Percentiles rank a stretch among this genome's conserved stretches.
Conservation (phyloP, 495 filamentous ascomycete species). For the Articulospora tetracladia region DNA sequence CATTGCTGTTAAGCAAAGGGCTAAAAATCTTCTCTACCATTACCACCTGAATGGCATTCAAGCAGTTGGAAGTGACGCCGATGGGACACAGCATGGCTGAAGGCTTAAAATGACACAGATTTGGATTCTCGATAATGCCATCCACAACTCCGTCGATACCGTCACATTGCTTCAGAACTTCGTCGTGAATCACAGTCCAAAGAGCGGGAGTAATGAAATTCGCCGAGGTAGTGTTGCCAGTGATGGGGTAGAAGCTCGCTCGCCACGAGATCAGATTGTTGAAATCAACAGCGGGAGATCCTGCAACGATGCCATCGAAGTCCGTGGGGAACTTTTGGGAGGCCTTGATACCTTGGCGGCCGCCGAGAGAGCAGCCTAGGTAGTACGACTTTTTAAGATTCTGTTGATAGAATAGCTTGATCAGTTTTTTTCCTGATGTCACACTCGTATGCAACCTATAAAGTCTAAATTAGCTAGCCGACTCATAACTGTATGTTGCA, state of each 20-base stretch:
- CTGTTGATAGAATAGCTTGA: conserved; percentile 32
- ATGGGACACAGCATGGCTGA: conserved; percentile 48
- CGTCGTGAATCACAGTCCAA: conserved; percentile 49
- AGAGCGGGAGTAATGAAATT: conserved; percentile 46
- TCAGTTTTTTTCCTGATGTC: conserved; percentile 33
- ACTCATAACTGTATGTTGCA: too few relatives aligned
- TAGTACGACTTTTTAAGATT: conserved; percentile 43
- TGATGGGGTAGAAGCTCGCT: conserved; percentile 43
- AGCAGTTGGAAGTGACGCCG: conserved; percentile 38
- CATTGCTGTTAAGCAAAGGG: conserved; percentile 38
- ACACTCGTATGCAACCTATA: conserved; percentile 44
- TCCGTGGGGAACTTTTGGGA: conserved; percentile 49
- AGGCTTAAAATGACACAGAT: conserved; percentile 52
- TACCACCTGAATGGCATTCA: conserved; percentile 53
- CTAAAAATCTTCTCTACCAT: conserved; percentile 51
- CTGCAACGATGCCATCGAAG: conserved; percentile 67
- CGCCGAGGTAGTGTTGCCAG: conserved; percentile 34
- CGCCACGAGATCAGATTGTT: conserved; percentile 50
- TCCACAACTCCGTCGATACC: conserved; percentile 57
- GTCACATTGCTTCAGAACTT: conserved; percentile 66
- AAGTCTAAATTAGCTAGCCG: neutral
- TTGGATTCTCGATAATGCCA: conserved; percentile 61
- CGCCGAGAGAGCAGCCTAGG: conserved; percentile 55
- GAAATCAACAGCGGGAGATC: conserved; percentile 49
- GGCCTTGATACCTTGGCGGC: conserved; percentile 51